Conservation (phyloP, 768 basidiomycete genomes). For the Fistulinella prunicolor region DNA sequence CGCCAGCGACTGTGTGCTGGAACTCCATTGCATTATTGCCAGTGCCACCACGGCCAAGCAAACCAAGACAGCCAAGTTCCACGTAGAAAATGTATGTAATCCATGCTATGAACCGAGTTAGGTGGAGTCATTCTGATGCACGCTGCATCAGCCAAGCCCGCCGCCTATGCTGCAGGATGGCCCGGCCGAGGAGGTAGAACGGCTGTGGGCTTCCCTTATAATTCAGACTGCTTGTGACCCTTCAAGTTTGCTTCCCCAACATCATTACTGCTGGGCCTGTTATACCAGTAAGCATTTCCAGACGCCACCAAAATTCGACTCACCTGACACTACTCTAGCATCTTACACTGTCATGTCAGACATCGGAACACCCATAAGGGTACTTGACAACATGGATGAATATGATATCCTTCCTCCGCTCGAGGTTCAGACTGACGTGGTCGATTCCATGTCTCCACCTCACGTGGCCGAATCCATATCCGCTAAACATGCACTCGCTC, state of each 20-base stretch:
- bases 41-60: neutral
- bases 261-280: neutral
- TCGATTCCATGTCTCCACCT: conserved; percentile 25
- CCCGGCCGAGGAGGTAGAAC: neutral
- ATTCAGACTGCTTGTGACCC: neutral
- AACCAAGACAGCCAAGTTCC: neutral
- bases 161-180: neutral
- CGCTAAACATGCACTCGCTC: conserved; percentile 17
- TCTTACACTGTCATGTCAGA: too few species aligned
- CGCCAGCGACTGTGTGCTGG: too few species aligned
- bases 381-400: neutral
- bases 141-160: neutral
- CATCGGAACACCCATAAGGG: too few species aligned
- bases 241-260: neutral
- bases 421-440: conserved; percentile 10
- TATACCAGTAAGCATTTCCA: too few species aligned
- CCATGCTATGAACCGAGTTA: neutral
- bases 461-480: conserved; percentile 16
- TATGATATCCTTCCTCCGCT: neutral
- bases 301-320: too few species aligned
- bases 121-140: neutral
- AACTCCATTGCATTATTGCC: too few species aligned
- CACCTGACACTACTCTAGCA: neutral
- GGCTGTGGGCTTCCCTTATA: neutral
- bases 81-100: neutral